Conservation (phyloP, 176 grass and related monocot genomes). For the Tillandsia fasciculata region DNA sequence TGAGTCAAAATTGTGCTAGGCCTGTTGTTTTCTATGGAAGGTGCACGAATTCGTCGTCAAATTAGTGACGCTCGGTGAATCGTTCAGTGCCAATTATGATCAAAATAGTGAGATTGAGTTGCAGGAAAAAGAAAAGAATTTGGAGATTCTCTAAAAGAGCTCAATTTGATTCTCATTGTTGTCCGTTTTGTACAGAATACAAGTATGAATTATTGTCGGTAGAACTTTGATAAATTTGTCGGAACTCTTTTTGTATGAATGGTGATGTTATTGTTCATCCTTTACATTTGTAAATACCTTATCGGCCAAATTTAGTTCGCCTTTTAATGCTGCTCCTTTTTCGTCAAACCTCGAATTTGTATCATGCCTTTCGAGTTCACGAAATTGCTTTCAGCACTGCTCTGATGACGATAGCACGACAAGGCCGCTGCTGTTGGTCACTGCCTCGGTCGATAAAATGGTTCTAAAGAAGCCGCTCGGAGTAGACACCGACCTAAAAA, state of each 20-base stretch:
- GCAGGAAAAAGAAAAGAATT: neutral
- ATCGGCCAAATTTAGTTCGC: neutral
- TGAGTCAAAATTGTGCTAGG: neutral
- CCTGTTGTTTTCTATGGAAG: neutral
- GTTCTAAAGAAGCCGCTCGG: constrained; percentile 65
- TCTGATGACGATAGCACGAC: constrained; percentile 91
- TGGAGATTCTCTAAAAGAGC: neutral
- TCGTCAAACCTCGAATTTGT: neutral
- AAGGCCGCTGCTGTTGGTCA: constrained; percentile 81
- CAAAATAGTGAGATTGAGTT: neutral
- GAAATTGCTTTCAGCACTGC: constrained; percentile 49
- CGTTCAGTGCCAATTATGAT: neutral
- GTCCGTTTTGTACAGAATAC: neutral
- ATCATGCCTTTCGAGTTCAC: neutral
- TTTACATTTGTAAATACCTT: too few relatives aligned
- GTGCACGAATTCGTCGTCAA: neutral
- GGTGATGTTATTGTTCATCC: too few relatives aligned
- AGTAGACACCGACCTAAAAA: constrained; percentile 72
- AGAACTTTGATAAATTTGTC: too few relatives aligned
- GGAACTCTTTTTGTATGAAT: too few relatives aligned
- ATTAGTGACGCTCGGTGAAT: neutral
- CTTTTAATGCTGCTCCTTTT: neutral
- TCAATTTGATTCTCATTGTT: neutral
- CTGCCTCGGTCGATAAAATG: constrained; percentile 94
- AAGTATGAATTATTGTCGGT: too few relatives aligned